A percentile compares a stretch with the other conserved stretches of the same genome.
Evolutionary conservation across 306 rosid genomes (phyloP).

Genomic region (Calophaca sinica): DNA sequence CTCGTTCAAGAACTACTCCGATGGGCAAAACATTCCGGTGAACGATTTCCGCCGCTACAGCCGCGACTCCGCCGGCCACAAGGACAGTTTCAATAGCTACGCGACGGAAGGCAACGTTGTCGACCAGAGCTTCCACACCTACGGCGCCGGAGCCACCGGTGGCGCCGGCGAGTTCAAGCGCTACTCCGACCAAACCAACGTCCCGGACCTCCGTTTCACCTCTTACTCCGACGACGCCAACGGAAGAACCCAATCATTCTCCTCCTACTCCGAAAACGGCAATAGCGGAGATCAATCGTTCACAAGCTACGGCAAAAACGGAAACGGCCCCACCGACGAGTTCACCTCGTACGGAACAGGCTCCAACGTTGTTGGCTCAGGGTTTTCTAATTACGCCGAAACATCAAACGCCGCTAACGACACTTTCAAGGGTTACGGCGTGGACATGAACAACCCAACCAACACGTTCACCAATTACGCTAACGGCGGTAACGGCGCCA

Average conservation of each 20-base stretch:
- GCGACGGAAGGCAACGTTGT: slow-evolving; percentile 67
- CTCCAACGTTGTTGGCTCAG: slow-evolving; percentile 72
- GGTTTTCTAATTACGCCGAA: slow-evolving; percentile 69
- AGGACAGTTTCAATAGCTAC: slow-evolving; percentile 67
- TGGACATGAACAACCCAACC: slow-evolving; percentile 71
- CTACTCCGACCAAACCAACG: slow-evolving; percentile 67
- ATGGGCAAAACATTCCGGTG: slow-evolving; percentile 57
- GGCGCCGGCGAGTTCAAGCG: slow-evolving; percentile 74
- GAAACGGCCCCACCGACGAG: slow-evolving; percentile 66
- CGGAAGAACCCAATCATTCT: slow-evolving; percentile 73
- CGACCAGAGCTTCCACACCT: slow-evolving; percentile 78
- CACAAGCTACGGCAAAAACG: slow-evolving; percentile 70
- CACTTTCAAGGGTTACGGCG: slow-evolving; percentile 70
- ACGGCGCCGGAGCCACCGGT: slow-evolving; percentile 69
- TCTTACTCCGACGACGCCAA: slow-evolving; percentile 79
- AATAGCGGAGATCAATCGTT: slow-evolving; percentile 87
- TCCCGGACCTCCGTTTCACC: slow-evolving; percentile 72
- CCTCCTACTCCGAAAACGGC: slow-evolving; percentile 68
- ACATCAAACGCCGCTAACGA: slow-evolving; percentile 60
- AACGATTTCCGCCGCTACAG: slow-evolving; percentile 94
- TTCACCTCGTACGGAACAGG: slow-evolving; percentile 70
- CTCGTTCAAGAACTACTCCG: slow-evolving; percentile 82
- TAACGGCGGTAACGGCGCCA: slow-evolving; percentile 70
- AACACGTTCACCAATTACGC: slow-evolving; percentile 77
- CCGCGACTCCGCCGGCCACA: slow-evolving; percentile 69